These are phyloP conservation scores for Sclerotinia minor DNA, from an alignment of 2,329 filamentous ascomycete species.

Conservation along the genomic window DNA sequence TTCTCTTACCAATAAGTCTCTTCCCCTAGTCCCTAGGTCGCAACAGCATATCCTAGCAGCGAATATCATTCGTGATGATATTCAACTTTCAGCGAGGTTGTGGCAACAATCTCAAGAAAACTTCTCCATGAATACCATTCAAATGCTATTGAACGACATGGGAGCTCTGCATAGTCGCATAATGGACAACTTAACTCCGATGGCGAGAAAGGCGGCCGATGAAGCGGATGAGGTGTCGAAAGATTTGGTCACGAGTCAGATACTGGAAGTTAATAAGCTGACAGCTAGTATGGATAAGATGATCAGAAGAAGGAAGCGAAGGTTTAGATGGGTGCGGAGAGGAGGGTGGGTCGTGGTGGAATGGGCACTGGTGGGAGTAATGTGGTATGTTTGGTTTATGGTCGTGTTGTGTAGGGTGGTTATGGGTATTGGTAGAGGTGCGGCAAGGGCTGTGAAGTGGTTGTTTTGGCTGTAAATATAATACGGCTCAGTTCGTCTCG, in stretches of 20 bases:
- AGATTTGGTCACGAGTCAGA: conserved; percentile 73
- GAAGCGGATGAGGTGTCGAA: conserved; percentile 77
- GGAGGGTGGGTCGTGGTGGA: conserved; percentile 81
- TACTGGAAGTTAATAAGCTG: conserved; percentile 77
- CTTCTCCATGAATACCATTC: conserved; percentile 59
- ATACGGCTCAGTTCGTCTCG: not conserved
- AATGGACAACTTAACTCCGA: conserved; percentile 48
- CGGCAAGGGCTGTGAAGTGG: conserved; percentile 68
- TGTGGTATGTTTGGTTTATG: conserved; percentile 94
- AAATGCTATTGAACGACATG: conserved; percentile 49
- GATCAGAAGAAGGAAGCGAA: conserved; percentile 64
- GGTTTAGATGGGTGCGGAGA: conserved; percentile 72
- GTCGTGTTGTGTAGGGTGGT: conserved; percentile 74
- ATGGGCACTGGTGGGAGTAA: conserved; percentile 81
- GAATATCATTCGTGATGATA: conserved; percentile 48
- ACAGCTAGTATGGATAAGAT: conserved; percentile 77
- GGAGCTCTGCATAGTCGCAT: conserved; percentile 48
- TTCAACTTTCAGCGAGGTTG: conserved; percentile 49
- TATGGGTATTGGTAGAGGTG: conserved; percentile 60
- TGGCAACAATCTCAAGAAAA: conserved; percentile 59
- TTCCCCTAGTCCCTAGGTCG: conserved; percentile 32
- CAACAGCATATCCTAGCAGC: conserved; percentile 51
- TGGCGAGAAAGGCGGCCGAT: conserved; percentile 69
- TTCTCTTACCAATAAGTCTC: conserved; percentile 26
- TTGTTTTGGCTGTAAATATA: conserved; percentile 55